Base-by-base conservation (phyloP, 2,329 filamentous ascomycete species). In the Penicillium sp. region DNA sequence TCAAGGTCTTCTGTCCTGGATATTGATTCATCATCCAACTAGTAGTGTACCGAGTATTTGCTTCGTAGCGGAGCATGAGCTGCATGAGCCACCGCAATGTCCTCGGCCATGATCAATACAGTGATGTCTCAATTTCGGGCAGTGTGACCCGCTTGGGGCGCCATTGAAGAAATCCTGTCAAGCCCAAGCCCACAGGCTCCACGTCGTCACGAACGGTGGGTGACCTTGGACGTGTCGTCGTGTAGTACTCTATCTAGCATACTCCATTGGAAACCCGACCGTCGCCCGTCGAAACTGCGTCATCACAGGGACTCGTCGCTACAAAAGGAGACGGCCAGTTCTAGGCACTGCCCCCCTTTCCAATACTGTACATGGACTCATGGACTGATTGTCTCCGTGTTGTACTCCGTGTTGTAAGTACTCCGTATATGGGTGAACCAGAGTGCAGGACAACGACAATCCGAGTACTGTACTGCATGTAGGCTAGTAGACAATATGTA, bases 161-260 rank as follows among this genome's bases (percentile, higher is more conserved):
- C 4, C 47, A 35, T 43, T 53, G 42, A 50, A 45, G 50, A 42
- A 52, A 52, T 52, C 34, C 49, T 37, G 35, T 38, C 47, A 39
- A 28, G 28, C 49, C 17, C 37, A 25, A 37, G 20, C 22, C 49
- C 37, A 50, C 43, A 15, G 48, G 20, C n/a, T 22, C 25, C 48
- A 47, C 43, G 43, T 5, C 5, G 43, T 50, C 58, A 57, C 58
- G 58, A 60, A 60, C 54, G 54, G 54, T 60, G 58, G 55, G 38
- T 48, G 31, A 31, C 31, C 31, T 31, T 31, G 31, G 25, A 22
- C 22, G 22, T 22, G 4, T 3, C 22, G 22, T 22, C 22, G 22
- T 22, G 22, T 20, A 10, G 35, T 10, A 22, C 55, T 34, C 3
- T 8, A 41, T 41, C n/a, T 15, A n/a, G 38, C n/a, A 17, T 41